Evolutionary conservation across 2,329 filamentous ascomycete species (phyloP).

Genomic region (Fusarium redolens): DNA sequence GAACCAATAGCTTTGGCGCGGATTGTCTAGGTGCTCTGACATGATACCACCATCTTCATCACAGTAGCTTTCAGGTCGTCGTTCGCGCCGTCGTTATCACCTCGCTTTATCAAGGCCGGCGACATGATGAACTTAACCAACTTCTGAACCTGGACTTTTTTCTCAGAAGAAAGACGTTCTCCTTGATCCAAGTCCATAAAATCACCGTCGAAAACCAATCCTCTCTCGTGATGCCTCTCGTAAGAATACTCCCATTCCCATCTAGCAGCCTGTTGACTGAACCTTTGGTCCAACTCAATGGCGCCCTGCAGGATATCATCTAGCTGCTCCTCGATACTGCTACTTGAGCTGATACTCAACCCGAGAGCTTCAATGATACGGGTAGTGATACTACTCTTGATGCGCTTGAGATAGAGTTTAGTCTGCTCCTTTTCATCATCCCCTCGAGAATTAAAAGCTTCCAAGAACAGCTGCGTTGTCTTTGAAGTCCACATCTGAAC

Average conservation of each 20-base stretch:
- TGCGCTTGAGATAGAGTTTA: not conserved
- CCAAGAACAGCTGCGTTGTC: not conserved
- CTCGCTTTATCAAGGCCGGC: not conserved
- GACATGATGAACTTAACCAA: not conserved
- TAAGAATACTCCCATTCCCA: not conserved
- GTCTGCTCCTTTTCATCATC: not conserved
- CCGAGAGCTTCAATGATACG: not conserved
- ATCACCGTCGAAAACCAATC: not conserved
- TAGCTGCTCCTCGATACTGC: not conserved
- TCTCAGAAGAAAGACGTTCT: not conserved
- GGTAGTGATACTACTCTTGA: not conserved
- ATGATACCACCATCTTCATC: not conserved
- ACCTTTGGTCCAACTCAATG: not conserved
- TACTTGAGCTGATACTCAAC: not conserved
- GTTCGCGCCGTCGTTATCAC: not conserved
- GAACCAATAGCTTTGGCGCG: accelerated
- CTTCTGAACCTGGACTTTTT: not conserved
- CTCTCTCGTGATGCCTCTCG: not conserved
- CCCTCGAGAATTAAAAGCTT: not conserved
- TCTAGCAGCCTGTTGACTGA: not conserved
- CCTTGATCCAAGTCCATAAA: not conserved
- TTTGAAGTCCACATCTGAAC: not conserved
- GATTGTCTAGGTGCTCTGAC: not conserved
- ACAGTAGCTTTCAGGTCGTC: not conserved
- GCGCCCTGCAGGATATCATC: not conserved